phyloP scores from a whole-genome alignment of 2,329 filamentous ascomycete species.

The Verticillium alfalfae region DNA sequence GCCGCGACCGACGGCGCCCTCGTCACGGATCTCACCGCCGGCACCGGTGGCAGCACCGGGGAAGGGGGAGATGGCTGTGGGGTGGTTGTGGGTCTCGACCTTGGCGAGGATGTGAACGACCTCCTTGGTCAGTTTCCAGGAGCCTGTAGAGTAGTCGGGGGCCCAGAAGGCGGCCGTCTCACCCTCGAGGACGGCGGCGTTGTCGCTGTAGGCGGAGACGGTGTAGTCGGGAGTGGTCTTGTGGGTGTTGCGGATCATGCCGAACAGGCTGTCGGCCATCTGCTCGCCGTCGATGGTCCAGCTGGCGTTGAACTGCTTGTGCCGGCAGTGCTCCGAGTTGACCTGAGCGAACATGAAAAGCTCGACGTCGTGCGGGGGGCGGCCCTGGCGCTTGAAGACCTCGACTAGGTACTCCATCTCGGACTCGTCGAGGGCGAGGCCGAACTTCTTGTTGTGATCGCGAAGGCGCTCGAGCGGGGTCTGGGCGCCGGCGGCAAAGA shows the following conservation, averaged over 20 bases:
- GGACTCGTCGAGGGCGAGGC: constrained; percentile 78
- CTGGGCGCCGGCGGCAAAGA: constrained; percentile 55
- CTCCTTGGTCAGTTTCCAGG: constrained; percentile 85
- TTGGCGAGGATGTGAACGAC: constrained; percentile 83
- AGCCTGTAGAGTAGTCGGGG: constrained; percentile 77
- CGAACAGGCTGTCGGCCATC: constrained; percentile 79
- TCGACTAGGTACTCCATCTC: constrained; percentile 95
- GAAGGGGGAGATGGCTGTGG: constrained; percentile 90
- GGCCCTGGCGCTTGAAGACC: constrained; percentile 33
- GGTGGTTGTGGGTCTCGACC: constrained; percentile 97
- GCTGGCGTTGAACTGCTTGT: constrained; percentile 92
- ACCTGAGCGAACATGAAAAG: constrained; percentile 99
- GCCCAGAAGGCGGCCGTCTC: constrained; percentile 71
- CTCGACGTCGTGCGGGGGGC: constrained; percentile 80
- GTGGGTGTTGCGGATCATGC: constrained; percentile 96
- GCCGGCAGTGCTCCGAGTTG: constrained; percentile 86
- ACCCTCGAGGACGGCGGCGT: constrained; percentile 85
- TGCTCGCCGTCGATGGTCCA: constrained; percentile 88
- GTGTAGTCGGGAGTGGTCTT: constrained; percentile 73
- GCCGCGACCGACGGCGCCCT: constrained; percentile 88
- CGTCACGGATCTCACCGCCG: constrained; percentile 92
- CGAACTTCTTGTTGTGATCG: constrained; percentile 77
- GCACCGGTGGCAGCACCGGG: constrained; percentile 91
- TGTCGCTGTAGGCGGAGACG: constrained; percentile 96
- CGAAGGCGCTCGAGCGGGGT: constrained; percentile 68